Base-by-base conservation (phyloP, 1,284 basidiomycete genomes). In the Lentinus polychrous region DNA sequence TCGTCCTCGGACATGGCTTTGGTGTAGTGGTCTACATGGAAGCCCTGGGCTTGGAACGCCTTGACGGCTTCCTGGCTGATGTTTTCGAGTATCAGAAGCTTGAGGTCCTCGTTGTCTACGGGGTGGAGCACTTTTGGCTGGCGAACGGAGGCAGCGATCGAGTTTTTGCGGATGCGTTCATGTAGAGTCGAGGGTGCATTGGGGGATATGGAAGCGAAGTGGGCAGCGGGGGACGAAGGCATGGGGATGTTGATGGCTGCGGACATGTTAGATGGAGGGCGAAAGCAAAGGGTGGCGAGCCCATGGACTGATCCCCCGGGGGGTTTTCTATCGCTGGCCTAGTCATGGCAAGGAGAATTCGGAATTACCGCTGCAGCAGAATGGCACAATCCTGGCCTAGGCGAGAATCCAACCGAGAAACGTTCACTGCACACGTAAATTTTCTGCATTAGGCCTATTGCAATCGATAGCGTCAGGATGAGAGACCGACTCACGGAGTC, bases 1-100 rank as follows among this genome's bases (percentile, higher is more conserved):
- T 99, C 94, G 38, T 90, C 86, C 73, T 99, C 95, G 18, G 81
- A 82, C 76, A 93, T 83, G 43, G 94, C 86, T 62, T 87, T 88
- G 55, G 85, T 79, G 61, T 79, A 78, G 69, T 95, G 93, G 68
- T 98, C 95, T 52, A 99, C 94, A 70, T 88, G 81, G 71, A 91
- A 99, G 31, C 95, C 94, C 57, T 94, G 85, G 2, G 80, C 75
- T 57, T 79, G 79, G 72, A 99, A 87, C 52, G 84, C 76, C 31
- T 75, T 70, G 47, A 96, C 91, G 18, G 96, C 96, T 36, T 93
- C 90, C 64, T 86, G 78, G 68, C 87, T 94, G 74, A 99, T 94
- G 65, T 98, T 98, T 71, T 98, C 95, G 54, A 99, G 78, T 45
- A 99, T 71, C 49, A 99, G 77, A 44, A 98, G 77, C 48, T 73